Evolutionary conservation across 1,284 basidiomycete species (phyloP), one percentile per base, ranked within the genome.

Genomic region (Gomphus sp.): DNA sequence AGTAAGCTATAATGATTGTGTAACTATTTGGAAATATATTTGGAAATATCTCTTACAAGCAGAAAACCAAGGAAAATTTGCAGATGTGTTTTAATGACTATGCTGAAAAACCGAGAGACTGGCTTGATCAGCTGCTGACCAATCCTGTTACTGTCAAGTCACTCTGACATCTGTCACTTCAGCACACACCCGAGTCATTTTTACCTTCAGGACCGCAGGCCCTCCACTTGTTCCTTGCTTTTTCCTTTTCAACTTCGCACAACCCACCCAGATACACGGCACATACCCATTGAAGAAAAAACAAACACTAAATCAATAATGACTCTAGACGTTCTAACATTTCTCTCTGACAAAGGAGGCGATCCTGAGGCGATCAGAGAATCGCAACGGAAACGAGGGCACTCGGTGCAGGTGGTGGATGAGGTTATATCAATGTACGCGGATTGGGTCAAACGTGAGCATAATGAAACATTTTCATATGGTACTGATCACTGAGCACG

Each of bases 341-440:
- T 91, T 65, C 87, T 91, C 64, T 84, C 89, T 68, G 84, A 78
- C 74, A 96, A 94, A 71, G 97, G 96, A 43, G 97, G 96, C 53
- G 91, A 98, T 75, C 87, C 94, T n/a, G 87, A 92, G 66, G 80
- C 89, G 68, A 95, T 99, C 65, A 79, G 88, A 63, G 93, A 94
- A 68, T 97, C 93, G 14, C 95, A 99, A 76, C 80, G 85, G 70
- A 96, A 94, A 75, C 84, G 97, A 47, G 90, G 90, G 7, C 87
- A 93, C 50, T 80, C 89, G 28, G 90, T 91, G 52, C 93, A 95
- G 73, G 72, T 98, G 64, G 94, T 98, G 12, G 94, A 98, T 73
- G 90, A 98, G 72, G 85, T 98, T 61, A 86, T 98, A 63, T 81
- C 83, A 66, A 87, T 97, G 81, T 98, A 98, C 73, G 78, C 85